Conservation (phyloP, 768 basidiomycete species). For the Phylloporus rhodoxanthus region DNA sequence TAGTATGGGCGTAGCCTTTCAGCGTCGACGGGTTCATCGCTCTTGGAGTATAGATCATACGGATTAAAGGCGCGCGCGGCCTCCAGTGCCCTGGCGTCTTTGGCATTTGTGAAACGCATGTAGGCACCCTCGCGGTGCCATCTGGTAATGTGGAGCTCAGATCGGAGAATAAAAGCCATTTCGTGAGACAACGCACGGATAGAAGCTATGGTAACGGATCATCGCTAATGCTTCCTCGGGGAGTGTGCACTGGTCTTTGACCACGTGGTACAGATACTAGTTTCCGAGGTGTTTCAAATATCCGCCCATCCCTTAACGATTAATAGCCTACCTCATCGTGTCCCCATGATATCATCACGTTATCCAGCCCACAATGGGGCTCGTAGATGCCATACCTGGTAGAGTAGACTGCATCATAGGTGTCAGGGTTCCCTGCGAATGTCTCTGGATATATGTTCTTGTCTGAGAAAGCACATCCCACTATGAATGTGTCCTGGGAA, state of each 20-base stretch:
- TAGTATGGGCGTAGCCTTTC: slow-evolving; percentile 78
- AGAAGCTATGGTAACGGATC: slow-evolving; percentile 95
- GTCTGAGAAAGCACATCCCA: slow-evolving; percentile 82
- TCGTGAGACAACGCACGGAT: slow-evolving; percentile 48
- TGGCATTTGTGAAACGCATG: slow-evolving; percentile 67
- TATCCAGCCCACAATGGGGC: slow-evolving; percentile 75
- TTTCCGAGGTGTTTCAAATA: slow-evolving; percentile 5
- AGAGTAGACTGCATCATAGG: slow-evolving; percentile 56
- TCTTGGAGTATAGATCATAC: slow-evolving; percentile 91
- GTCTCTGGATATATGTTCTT: slow-evolving; percentile 79
- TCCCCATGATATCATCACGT: slow-evolving; percentile 87
- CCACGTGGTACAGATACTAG: slow-evolving; percentile 77
- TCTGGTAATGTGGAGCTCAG: slow-evolving; percentile 24
- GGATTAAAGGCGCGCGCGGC: slow-evolving; percentile 89
- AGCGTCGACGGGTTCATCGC: slow-evolving; percentile 59
- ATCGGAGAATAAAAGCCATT: not conserved
- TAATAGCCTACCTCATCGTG: slow-evolving; percentile 72
- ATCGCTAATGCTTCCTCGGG: slow-evolving; percentile 81
- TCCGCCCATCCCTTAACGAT: slow-evolving; percentile 2
- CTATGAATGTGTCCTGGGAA: slow-evolving; percentile 63
- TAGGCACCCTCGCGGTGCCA: slow-evolving; percentile 92
- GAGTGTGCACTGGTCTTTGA: slow-evolving; percentile 76
- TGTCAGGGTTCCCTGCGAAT: slow-evolving; percentile 70
- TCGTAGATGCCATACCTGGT: slow-evolving; percentile 72
- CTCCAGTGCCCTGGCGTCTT: slow-evolving; percentile 55